These are phyloP conservation scores for slime mould (Dictyostelium discoideum) DNA, from an alignment of 78 protist genomes.

Conservation along the genomic window DNA sequence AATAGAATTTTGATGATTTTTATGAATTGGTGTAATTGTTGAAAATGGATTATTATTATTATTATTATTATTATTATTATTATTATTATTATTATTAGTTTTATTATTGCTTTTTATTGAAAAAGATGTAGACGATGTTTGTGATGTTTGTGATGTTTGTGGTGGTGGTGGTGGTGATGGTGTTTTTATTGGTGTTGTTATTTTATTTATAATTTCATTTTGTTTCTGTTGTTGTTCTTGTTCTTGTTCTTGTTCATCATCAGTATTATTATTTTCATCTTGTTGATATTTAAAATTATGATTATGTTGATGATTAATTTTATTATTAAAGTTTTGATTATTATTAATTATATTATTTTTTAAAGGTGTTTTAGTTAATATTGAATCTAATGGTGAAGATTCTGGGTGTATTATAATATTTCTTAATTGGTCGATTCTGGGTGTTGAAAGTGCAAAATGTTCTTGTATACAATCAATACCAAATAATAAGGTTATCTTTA, in stretches of 20 bases:
- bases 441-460: not conserved
- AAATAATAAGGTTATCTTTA: not conserved
- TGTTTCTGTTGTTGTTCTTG: not conserved
- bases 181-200: constrained; percentile 2
- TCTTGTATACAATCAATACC: constrained; percentile 1
- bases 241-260: no score
- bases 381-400: constrained; percentile 3
- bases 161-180: not conserved
- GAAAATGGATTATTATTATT: not conserved
- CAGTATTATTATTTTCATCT: not conserved
- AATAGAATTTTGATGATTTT: not conserved
- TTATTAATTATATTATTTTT: not conserved
- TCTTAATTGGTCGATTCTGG: not conserved
- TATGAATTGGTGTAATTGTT: not conserved
- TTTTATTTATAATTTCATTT: not conserved
- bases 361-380: not conserved
- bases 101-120: not conserved
- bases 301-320: not conserved
- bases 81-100: not conserved
- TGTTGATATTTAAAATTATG: not conserved
- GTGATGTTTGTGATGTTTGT: not conserved
- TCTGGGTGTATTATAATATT: not conserved
- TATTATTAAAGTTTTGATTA: not conserved
- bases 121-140: not conserved
- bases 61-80: not conserved